Evolutionary conservation across 1,139 yeast species (phyloP).

Genomic region (Candida sanyaensis): DNA sequence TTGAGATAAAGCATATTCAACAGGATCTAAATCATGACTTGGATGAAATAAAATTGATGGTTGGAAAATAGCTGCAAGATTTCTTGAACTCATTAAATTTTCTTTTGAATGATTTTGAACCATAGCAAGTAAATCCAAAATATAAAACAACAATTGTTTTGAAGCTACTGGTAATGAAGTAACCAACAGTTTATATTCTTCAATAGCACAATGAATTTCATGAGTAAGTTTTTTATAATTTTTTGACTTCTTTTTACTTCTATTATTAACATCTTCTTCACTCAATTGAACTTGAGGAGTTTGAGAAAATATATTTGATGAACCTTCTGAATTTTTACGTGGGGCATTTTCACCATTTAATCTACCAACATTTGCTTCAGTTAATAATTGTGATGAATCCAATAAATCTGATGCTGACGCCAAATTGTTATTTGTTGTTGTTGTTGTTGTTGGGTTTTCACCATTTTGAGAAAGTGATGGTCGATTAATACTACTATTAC

Average conservation of each 20-base stretch:
- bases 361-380: slow-evolving; percentile 34
- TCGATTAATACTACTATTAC: not conserved
- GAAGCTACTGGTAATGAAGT: slow-evolving; percentile 67
- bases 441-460: not conserved
- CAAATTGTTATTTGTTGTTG: not conserved
- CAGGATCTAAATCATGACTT: slow-evolving; percentile 86
- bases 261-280: slow-evolving; percentile 9
- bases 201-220: slow-evolving; percentile 70
- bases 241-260: slow-evolving; percentile 23
- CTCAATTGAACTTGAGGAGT: slow-evolving; percentile 5
- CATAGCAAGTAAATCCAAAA: slow-evolving; percentile 82
- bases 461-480: not conserved
- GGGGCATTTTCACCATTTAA: slow-evolving; percentile 16
- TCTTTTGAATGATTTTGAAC: slow-evolving; percentile 77
- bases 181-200: slow-evolving; percentile 69
- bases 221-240: slow-evolving; percentile 47
- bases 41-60: slow-evolving; percentile 94
- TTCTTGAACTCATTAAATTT: slow-evolving; percentile 90
- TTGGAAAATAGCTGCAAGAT: slow-evolving; percentile 93
- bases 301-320: slow-evolving; percentile 5
- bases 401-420: slow-evolving; percentile 16
- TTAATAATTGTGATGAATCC: slow-evolving; percentile 26
- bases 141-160: slow-evolving; percentile 82
- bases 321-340: slow-evolving; percentile 3
- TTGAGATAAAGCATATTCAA: slow-evolving; percentile 85